Conservation (phyloP, 2,329 filamentous ascomycete genomes). For the Trichophyton rubrum region DNA sequence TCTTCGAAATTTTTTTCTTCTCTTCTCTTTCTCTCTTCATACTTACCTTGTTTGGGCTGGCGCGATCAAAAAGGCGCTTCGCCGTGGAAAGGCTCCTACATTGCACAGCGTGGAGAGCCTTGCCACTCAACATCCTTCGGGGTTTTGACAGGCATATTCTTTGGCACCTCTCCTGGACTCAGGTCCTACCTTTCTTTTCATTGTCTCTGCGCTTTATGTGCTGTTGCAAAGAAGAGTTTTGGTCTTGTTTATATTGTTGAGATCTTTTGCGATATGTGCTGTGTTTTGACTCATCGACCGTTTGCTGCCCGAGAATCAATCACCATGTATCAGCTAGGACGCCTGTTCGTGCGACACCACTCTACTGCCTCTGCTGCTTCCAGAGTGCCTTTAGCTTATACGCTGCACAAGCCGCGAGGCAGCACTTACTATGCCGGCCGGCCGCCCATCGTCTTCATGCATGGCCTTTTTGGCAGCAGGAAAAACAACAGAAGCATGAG, state of each 20-base stretch:
- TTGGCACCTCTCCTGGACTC: constrained; percentile 31
- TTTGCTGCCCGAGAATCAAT: neutral
- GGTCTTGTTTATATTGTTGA: neutral
- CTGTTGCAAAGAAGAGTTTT: constrained; percentile 26
- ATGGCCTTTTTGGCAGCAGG: constrained; percentile 7
- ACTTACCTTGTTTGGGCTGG: constrained; percentile 41
- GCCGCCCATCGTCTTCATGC: constrained; percentile 6
- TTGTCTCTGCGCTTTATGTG: constrained; percentile 26
- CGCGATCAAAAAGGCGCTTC: constrained; percentile 36
- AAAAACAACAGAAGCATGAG: constrained; percentile 8
- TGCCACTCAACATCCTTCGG: constrained; percentile 38
- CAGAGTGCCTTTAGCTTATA: constrained; percentile 3
- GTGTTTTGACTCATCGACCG: neutral
- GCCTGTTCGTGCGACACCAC: neutral
- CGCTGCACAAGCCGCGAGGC: neutral
- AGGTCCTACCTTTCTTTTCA: constrained; percentile 28
- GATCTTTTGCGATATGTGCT: neutral
- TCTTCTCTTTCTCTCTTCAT: constrained; percentile 36
- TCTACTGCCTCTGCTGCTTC: neutral
- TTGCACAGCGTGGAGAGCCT: constrained; percentile 46
- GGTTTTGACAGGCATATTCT: constrained; percentile 39
- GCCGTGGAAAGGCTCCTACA: constrained; percentile 41
- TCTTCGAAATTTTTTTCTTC: constrained; percentile 21
- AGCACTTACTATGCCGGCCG: neutral
- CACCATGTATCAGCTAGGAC: neutral